Conservation (phyloP, 2,329 filamentous ascomycete genomes). For the Pseudogymnoascus sp. region DNA sequence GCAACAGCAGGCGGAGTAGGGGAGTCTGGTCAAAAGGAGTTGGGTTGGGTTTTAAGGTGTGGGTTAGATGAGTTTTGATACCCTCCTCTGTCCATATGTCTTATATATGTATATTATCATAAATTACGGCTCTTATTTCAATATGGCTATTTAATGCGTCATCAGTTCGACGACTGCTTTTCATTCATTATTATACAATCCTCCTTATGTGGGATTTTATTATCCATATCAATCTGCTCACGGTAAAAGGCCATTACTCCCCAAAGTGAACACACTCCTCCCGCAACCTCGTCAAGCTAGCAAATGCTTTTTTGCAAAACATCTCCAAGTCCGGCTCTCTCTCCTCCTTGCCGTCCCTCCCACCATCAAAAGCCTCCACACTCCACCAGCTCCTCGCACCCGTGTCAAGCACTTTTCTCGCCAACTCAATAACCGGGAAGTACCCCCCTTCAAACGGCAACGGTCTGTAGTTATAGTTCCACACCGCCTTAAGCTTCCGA, state of each 20-base stretch:
- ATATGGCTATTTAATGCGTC: not conserved
- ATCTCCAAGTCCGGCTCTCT: conserved; percentile 35
- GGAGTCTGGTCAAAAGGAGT: not conserved
- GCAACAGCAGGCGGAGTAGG: conserved; percentile 23
- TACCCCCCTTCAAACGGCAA: conserved; percentile 64
- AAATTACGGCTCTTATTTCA: not conserved
- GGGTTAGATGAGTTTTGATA: not conserved
- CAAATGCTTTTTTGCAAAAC: conserved; percentile 45
- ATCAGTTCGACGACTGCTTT: not conserved
- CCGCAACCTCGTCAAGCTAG: not conserved
- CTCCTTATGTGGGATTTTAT: not conserved
- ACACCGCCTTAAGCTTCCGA: conserved; percentile 51
- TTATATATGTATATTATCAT: not conserved
- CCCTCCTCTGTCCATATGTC: not conserved
- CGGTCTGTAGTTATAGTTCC: conserved; percentile 65
- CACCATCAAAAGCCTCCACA: conserved; percentile 61
- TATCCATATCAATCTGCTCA: not conserved
- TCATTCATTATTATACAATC: not conserved
- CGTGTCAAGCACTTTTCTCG: conserved; percentile 56
- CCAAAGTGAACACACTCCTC: not conserved
- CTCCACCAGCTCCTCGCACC: conserved; percentile 58
- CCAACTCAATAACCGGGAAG: conserved; percentile 56
- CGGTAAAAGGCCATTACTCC: not conserved
- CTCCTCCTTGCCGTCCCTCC: conserved; percentile 45
- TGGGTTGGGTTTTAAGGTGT: not conserved